Percentiles rank a stretch among this genome's conserved stretches.
These are phyloP conservation scores for Cicer judaicum DNA, from an alignment of 306 rosid species.

Conservation along the genomic window DNA sequence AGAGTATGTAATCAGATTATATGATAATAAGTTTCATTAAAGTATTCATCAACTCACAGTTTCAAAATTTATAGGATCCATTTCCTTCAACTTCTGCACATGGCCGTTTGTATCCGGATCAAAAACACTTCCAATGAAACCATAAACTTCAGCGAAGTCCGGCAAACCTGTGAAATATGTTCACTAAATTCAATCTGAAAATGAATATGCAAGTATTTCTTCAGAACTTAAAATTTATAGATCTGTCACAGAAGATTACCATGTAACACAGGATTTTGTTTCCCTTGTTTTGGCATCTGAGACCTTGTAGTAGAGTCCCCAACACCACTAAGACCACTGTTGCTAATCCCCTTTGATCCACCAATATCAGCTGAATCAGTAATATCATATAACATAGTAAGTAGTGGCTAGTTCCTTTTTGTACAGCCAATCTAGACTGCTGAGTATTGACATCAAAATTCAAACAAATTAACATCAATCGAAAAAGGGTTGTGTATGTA, in stretches of 20 bases:
- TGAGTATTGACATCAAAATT: background rate
- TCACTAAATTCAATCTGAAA: conserved; percentile 20
- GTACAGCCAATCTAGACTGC: conserved; percentile 34
- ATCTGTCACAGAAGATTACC: conserved; percentile 52
- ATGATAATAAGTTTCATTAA: conserved; percentile 37
- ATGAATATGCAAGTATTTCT: background rate
- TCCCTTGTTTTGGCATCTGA: conserved; percentile 61
- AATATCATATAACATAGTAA: conserved; percentile 51
- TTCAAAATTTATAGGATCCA: conserved; percentile 95
- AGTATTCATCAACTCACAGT: conserved; percentile 70
- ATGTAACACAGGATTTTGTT: conserved; percentile 59
- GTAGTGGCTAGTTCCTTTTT: conserved; percentile 56
- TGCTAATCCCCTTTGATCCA: conserved; percentile 68
- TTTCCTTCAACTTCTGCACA: conserved; percentile 84
- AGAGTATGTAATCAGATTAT: conserved; percentile 22
- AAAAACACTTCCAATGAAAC: conserved; percentile 91
- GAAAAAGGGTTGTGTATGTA: too few relatives aligned
- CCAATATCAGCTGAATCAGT: conserved; percentile 88
- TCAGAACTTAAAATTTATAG: background rate
- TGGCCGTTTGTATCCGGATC: conserved; percentile 82
- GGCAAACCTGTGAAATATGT: conserved; percentile 66
- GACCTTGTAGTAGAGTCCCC: conserved; percentile 57
- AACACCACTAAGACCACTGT: conserved; percentile 55
- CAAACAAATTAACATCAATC: conserved; percentile 4
- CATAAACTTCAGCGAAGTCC: conserved; percentile 85